A percentile compares a stretch with the other conserved stretches of the same genome.
Conservation (phyloP, 768 basidiomycete species). For the Chalciporus sphaerocephalus region DNA sequence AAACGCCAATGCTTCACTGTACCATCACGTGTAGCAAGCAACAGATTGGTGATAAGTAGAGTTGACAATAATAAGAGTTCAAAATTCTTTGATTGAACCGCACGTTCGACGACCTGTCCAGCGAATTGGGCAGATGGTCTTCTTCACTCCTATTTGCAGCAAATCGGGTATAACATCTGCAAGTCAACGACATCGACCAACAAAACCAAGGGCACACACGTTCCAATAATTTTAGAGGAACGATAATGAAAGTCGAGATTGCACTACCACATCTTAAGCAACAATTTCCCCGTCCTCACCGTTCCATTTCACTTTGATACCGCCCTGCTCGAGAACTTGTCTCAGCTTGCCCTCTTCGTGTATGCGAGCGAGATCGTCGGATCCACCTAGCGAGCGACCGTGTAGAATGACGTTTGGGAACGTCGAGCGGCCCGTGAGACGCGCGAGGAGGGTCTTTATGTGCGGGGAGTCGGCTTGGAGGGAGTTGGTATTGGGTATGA, state of each 20-base stretch:
- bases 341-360: slow-evolving; percentile 47
- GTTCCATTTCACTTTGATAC: slow-evolving; percentile 33
- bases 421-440: slow-evolving; percentile 62
- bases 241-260: background rate
- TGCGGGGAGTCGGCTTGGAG: slow-evolving; percentile 52
- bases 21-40: background rate
- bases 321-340: slow-evolving; percentile 44
- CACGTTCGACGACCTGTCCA: background rate
- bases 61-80: background rate
- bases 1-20: background rate
- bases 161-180: background rate
- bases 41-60: background rate
- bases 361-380: slow-evolving; percentile 47
- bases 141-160: background rate
- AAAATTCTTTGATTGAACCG: background rate
- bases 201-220: background rate
- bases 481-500: background rate
- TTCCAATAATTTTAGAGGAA: background rate
- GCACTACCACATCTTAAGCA: background rate
- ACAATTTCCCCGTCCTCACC: slow-evolving; percentile 9
- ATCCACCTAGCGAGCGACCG: slow-evolving; percentile 63
- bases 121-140: background rate
- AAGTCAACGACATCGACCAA: background rate
- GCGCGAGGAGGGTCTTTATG: slow-evolving; percentile 61
- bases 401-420: slow-evolving; percentile 73